Percentiles rank a stretch among this genome's conserved stretches.
Evolutionary conservation across 2,329 filamentous ascomycete species (phyloP).

Genomic region (Aspergillus transmontanensis): DNA sequence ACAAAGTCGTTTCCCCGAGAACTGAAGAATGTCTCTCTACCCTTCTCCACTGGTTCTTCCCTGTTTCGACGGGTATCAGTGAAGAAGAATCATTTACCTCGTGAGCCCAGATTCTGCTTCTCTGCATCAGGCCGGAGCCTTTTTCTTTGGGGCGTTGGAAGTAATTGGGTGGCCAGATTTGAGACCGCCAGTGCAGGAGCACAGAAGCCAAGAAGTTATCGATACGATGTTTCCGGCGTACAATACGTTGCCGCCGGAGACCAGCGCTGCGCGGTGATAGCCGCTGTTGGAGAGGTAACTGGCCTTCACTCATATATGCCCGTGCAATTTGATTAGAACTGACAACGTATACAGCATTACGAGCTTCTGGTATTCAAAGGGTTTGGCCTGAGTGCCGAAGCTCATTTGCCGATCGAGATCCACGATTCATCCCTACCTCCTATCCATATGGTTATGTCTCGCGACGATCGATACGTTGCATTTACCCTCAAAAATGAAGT

Average conservation of each 20-base stretch:
- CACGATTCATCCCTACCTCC: slow-evolving; percentile 18
- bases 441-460: slow-evolving; percentile 26
- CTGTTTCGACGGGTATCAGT: slow-evolving; percentile 25
- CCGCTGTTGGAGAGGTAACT: slow-evolving; percentile 26
- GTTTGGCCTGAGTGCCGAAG: slow-evolving; percentile 23
- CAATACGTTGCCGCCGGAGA: slow-evolving; percentile 37
- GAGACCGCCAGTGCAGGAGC: slow-evolving; percentile 31
- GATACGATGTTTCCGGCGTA: slow-evolving; percentile 34
- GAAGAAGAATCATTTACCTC: slow-evolving; percentile 28
- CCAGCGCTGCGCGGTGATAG: slow-evolving; percentile 35
- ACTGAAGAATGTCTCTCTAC: slow-evolving; percentile 22
- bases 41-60: slow-evolving; percentile 19
- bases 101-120: slow-evolving; percentile 34
- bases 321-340: slow-evolving; percentile 7
- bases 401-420: slow-evolving; percentile 32
- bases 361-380: slow-evolving; percentile 32
- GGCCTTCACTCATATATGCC: neutral
- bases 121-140: slow-evolving; percentile 28
- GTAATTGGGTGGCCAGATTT: slow-evolving; percentile 30
- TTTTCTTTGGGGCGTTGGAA: slow-evolving; percentile 24
- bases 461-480: slow-evolving; percentile 25
- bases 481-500: slow-evolving; percentile 25
- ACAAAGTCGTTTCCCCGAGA: slow-evolving; percentile 22
- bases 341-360: slow-evolving; percentile 21
- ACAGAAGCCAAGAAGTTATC: slow-evolving; percentile 30